These are phyloP conservation scores for Catharanthus roseus DNA, from an alignment of 257 asterid genomes.

Conservation along the genomic window DNA sequence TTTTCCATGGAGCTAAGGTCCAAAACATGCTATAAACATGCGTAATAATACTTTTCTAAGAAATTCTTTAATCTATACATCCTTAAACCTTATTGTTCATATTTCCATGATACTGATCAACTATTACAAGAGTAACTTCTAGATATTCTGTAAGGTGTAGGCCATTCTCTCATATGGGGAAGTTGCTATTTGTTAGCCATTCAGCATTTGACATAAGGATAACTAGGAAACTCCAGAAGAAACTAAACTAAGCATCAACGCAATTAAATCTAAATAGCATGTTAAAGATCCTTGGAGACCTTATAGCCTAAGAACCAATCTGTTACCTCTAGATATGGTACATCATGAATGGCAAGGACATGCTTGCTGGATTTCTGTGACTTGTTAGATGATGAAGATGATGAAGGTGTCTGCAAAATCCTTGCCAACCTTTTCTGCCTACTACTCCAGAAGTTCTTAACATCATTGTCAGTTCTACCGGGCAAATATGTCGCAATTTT, in stretches of 20 bases:
- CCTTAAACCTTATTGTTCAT: background rate
- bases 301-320: background rate
- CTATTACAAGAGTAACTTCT: background rate
- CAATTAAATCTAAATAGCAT: background rate
- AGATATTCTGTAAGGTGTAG: no score
- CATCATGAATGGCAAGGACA: conserved; percentile 12
- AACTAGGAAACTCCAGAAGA: no score
- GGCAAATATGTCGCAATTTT: conserved; percentile 63
- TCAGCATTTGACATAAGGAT: background rate
- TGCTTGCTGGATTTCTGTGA: conserved; percentile 30
- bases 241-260: background rate
- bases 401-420: conserved; percentile 33
- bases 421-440: conserved; percentile 69
- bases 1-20: no score
- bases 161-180: no score
- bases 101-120: no score
- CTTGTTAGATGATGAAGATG: conserved; percentile 37
- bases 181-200: background rate
- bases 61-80: background rate
- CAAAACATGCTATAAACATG: no score
- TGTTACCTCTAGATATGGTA: conserved; percentile 36
- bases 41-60: background rate
- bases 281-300: background rate
- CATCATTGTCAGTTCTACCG: conserved; percentile 89
- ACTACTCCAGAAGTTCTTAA: conserved; percentile 88